Conservation (phyloP, 169 alveolate genomes). For the Plasmodium malariae region DNA sequence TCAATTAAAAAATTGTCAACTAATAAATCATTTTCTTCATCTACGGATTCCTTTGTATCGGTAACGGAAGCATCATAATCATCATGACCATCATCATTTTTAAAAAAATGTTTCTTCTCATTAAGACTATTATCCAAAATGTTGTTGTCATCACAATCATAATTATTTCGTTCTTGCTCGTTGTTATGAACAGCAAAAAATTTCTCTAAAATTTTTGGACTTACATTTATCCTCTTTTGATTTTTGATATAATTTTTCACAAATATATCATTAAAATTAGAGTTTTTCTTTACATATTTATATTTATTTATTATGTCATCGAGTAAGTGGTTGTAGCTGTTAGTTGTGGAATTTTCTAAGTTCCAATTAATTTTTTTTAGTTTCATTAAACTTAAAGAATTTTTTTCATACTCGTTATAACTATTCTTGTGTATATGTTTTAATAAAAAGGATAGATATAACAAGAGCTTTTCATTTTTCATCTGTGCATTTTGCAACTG, state of each 20-base stretch:
- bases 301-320: constrained; percentile 15
- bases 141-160: neutral
- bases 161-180: neutral
- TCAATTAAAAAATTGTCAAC: constrained; percentile 33
- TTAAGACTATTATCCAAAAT: neutral
- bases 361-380: constrained; percentile 11
- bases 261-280: neutral
- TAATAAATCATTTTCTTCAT: constrained; percentile 13
- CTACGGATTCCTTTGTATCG: neutral
- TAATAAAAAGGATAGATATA: constrained; percentile 47
- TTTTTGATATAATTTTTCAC: constrained; percentile 9
- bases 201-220: neutral
- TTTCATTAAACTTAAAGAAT: constrained; percentile 29
- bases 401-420: neutral
- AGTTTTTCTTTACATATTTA: constrained; percentile 2
- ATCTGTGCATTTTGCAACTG: constrained; percentile 67
- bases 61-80: too few species aligned
- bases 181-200: neutral
- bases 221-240: neutral
- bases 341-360: neutral
- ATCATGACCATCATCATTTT: too few species aligned
- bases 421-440: constrained; percentile 24
- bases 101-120: neutral
- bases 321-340: neutral
- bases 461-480: constrained; percentile 65